Evolutionary conservation across 192 early-diverging fungal genomes (phyloP).

Genomic region (Funneliformis mosseae): DNA sequence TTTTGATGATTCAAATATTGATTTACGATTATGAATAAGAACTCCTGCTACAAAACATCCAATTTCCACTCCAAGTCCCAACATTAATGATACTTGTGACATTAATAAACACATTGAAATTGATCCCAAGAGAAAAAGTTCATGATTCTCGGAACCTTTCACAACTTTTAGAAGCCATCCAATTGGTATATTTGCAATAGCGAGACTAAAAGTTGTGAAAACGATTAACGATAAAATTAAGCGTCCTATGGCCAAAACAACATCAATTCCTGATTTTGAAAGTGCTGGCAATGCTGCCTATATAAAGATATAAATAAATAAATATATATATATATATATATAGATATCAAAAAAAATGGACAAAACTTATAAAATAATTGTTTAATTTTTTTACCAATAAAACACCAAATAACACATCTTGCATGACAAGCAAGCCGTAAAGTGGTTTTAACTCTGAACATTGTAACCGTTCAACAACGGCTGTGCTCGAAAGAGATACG

Average conservation of each 20-base stretch:
- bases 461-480: slow-evolving; percentile 52
- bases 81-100: slow-evolving; percentile 41
- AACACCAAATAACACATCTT: slow-evolving; percentile 56
- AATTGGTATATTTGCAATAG: slow-evolving; percentile 31
- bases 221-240: slow-evolving; percentile 42
- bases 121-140: slow-evolving; percentile 49
- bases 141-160: slow-evolving; percentile 35
- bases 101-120: slow-evolving; percentile 52
- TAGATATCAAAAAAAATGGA: too few species aligned
- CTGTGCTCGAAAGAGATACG: slow-evolving; percentile 55
- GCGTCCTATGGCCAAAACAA: slow-evolving; percentile 37
- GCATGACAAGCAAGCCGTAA: slow-evolving; percentile 62
- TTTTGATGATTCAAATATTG: slow-evolving; percentile 42
- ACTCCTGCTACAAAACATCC: slow-evolving; percentile 64
- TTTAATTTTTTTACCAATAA: slow-evolving; percentile 62
- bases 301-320: too few species aligned
- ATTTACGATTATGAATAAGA: slow-evolving; percentile 49
- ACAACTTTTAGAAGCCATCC: slow-evolving; percentile 28
- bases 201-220: slow-evolving; percentile 43
- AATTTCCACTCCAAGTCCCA: slow-evolving; percentile 58
- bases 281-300: slow-evolving; percentile 49
- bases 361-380: too few species aligned
- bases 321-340: too few species aligned
- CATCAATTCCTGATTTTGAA: slow-evolving; percentile 45
- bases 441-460: slow-evolving; percentile 50